Percentiles rank a stretch among this genome's conserved stretches.
phyloP scores from a whole-genome alignment of 306 rosid genomes.

The Parietaria judaica region DNA sequence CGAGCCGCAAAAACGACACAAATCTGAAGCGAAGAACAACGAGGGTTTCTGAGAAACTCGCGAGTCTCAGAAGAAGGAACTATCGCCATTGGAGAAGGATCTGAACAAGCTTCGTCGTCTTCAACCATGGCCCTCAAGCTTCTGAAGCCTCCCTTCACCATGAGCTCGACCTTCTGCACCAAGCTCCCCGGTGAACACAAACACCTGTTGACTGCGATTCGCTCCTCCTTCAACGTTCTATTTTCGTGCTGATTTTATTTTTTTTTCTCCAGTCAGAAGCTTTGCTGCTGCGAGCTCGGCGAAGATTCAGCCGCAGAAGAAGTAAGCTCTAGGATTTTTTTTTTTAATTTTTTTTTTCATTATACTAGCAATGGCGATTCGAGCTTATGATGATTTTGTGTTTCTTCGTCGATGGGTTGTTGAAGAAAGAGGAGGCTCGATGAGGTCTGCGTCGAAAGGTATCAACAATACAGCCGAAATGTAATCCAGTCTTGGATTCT shows the following conservation, averaged over 20 bases:
- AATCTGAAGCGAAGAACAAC: no score
- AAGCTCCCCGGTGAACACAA: no score
- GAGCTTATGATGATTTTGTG: neutral
- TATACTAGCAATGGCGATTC: neutral
- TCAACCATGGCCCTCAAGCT: no score
- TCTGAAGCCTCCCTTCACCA: no score
- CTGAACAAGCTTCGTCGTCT: no score
- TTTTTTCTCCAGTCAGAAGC: constrained; percentile 31
- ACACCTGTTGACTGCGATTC: no score
- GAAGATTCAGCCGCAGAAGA: constrained; percentile 41
- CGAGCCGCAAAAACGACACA: no score
- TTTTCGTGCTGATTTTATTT: neutral
- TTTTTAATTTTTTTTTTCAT: neutral
- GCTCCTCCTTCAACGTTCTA: no score
- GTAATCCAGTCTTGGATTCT: constrained; percentile 85
- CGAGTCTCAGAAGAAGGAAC: no score
- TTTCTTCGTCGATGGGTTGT: neutral
- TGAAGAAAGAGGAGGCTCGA: constrained; percentile 73
- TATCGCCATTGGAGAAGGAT: no score
- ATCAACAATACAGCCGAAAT: constrained; percentile 76
- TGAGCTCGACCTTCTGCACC: no score
- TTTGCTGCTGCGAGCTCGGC: constrained; percentile 45
- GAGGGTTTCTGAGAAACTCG: no score
- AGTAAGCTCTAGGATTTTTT: constrained; percentile 32
- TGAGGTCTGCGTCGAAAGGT: constrained; percentile 71